Evolutionary conservation across 768 basidiomycete species (phyloP), one percentile per base, ranked within the genome.

Genomic region (Hypsizygus marmoreus): DNA sequence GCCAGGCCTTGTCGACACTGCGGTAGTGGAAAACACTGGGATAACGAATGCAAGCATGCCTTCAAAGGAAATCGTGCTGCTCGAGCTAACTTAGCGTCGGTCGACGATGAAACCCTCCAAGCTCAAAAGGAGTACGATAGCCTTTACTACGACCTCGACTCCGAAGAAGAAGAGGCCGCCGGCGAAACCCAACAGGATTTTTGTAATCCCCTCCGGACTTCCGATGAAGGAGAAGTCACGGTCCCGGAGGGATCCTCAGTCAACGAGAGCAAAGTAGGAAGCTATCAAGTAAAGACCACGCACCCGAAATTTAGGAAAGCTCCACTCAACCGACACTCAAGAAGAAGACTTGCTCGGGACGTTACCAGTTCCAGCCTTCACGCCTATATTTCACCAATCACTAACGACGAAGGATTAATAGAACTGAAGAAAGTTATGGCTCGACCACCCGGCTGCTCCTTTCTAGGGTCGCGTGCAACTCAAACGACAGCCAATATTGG

Each of bases 21-120:
- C 45, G 63, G 68, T 4, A 65, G 63, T 34, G 49, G 35, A 0
- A 63, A 65, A 28, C 68, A 69, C 31, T 69, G 66, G 69, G 62
- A 70, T 39, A 31, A 46, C 1, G 64, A 69, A 9, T 68, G 69
- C 45, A 61, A 57, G 14, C 46, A 70, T 46, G 37, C 63, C 9
- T 30, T 30, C 33, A 34, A 39, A 22, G 37, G 37, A 22, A 23
- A 39, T 39, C 11, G 37, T 8, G 37, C 39, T 8, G 65, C 56
- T 2, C 46, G 63, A 30, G 58, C 43, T 8, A 61, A 66, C 19
- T 19, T 53, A 3, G 50, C 47, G 9, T 20, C 9, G 1, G n/a
- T 31, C 6, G 17, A 34, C 0, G 16, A 17, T 3, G 57, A 64
- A 6, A 55, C 62, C 1, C 5, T 17, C 0, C 17, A 39, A 22